Evolutionary conservation across 768 basidiomycete genomes (phyloP), one percentile per base, ranked within the genome.

Genomic region (Serendipita indica): DNA sequence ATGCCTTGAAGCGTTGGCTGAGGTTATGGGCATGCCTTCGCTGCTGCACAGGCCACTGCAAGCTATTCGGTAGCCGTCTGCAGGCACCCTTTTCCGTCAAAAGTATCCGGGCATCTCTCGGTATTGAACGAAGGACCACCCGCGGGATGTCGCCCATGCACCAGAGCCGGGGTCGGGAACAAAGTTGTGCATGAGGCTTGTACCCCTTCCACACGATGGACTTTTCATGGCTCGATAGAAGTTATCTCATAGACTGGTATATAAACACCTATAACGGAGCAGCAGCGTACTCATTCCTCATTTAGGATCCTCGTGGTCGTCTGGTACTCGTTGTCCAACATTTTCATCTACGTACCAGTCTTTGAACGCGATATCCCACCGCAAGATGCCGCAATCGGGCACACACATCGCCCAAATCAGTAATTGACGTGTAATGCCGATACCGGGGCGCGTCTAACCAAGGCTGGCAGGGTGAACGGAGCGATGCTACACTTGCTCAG

Each of bases 161-260:
- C 5, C 41, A 43, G 18, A 43, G 41, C 41, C 27, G 5, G 41
- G n/a, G n/a, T 7, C 27, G 18, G 41, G 18, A n/a, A 25, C 18
- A n/a, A 6, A n/a, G 27, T 10, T 37, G 35, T 43, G 27, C 5
- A 43, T 18, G 41, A n/a, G 41, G 41, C 27, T n/a, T 6, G 22
- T 54, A 27, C 32, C 32, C 32, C 22, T 27, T 54, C 49, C 22
- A n/a, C 22, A 33, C 49, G 22, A 39, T 37, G 45, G 57, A 62
- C 56, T 37, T 59, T 34, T 28, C 60, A 33, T 73, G 71, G 69
- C 62, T 66, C 13, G 67, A 72, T 52, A 58, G 64, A 39, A 72
- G 76, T 10, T 82, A 82, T 64, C 22, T 74, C 10, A 57, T 74
- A 3, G 82, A 84, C 65, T 84, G 82, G 81, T 78, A 64, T 63